Base-by-base conservation (phyloP, 331 rosid genomes). In the Prunus yedoensis region DNA sequence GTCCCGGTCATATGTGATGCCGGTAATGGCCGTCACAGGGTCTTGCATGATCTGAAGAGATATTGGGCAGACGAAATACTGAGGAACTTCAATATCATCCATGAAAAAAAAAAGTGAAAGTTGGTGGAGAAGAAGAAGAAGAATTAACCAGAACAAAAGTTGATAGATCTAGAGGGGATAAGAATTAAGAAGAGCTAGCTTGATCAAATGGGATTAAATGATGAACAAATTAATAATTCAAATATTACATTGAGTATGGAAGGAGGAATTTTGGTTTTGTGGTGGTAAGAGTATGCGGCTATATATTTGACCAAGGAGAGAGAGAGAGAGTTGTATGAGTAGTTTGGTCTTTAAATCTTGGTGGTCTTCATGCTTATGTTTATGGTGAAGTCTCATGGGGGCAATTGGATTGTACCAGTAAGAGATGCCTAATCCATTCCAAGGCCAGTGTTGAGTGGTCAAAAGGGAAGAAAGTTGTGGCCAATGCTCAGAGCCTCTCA, bases 211-310 rank as follows among this genome's bases (percentile, higher is more conserved):
- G 50, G 28, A 35, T 35, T 65, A 65, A 41, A 62, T 30, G 17
- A 18, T 65, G 30, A 65, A 65, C 25, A 32, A 30, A 63, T 63
- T 23, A 43, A 13, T 5, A 28, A 47, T 47, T 32, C 38, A 32
- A 32, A 38, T 38, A 6, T 6, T 8, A 0, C 1, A 9, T 5
- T 17, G 4, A 51, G 28, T 41, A 38, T 51, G 66, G 70, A 64
- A 76, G 59, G 74, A 10, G 65, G 43, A 49, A 70, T 4, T 28
- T 13, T 68, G 43, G 18, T n/a, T 18, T 57, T 70, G 54, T 4
- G 32, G 70, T 64, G 83, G 90, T 83, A 85, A 71, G 82, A 76
- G 83, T 82, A 78, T 52, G 83, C 86, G 87, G 90, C 85, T 82
- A 8, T 62, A 54, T 45, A 75, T 28, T 30, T 30, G 56, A 70